Base-by-base conservation (phyloP, 257 asterid species). In the Petunia axillaris region DNA sequence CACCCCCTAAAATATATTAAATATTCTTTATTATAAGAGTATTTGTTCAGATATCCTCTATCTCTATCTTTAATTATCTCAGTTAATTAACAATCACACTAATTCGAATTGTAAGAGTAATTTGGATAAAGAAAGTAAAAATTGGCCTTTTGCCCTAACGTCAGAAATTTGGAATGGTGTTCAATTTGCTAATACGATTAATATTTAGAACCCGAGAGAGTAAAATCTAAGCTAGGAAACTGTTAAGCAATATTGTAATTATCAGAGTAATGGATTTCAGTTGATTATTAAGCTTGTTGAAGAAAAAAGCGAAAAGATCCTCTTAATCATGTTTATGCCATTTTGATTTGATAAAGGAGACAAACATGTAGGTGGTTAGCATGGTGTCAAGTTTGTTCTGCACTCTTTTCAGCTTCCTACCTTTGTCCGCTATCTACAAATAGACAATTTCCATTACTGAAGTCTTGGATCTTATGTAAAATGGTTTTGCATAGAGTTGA, bases 171-270 rank as follows among this genome's bases (percentile, higher is more conserved):
- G 25, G 25, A 25, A 25, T 25, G 25, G 25, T 25, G 25, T 25
- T 25, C 25, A 25, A 25, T 25, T 25, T 25, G 25, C 25, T 25
- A 25, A 25, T 25, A 25, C 25, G 25, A 25, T 25, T 25, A 25
- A 25, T 25, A 25, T 25, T 25, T 25, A 25, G 25, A 25, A 25
- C 25, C 25, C 25, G 25, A 25, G 25, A 25, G 25, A 25, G 25
- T 25, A 25, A 25, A 25, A 25, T 25, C 25, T 25, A 25, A 25
- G 25, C 25, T 25, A 25, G 25, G 25, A 25, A 25, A 25, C 25
- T 67, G 55, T 81, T 39, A 80, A 41, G 65, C 87, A 83, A 85
- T 85, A 80, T 78, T 79, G 84, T 63, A 64, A 48, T 78, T 36
- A 78, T 79, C 44, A 64, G 25, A 25, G 25, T 8, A 6, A 48